Conservation (phyloP, 108 stramenopile genomes). For the Nitzschia palea region DNA sequence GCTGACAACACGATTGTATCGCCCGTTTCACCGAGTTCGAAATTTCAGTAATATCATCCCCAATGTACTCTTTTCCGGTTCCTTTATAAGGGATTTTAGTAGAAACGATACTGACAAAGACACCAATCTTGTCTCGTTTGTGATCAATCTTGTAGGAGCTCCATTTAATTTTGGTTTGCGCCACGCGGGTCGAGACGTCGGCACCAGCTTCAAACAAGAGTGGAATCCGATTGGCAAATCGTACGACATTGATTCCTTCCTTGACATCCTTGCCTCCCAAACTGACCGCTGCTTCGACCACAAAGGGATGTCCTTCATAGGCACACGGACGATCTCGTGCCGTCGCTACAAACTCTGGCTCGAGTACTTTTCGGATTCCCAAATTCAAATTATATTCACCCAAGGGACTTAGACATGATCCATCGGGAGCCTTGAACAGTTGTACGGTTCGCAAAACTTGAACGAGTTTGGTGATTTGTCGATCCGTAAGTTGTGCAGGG, state of each 20-base stretch:
- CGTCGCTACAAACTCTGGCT: constrained; percentile 88
- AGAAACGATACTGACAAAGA: constrained; percentile 94
- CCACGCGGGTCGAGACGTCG: constrained; percentile 92
- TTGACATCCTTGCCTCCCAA: constrained; percentile 89
- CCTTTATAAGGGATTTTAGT: constrained; percentile 99
- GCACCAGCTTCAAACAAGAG: constrained; percentile 95
- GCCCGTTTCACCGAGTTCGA: constrained; percentile 78
- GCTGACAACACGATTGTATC: constrained; percentile 78
- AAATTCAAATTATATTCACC: constrained; percentile 98
- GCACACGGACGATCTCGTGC: constrained; percentile 70
- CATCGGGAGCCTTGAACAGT: constrained; percentile 90
- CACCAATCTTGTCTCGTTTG: constrained; percentile 91
- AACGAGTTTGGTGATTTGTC: constrained; percentile 80
- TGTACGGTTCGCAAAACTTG: constrained; percentile 79
- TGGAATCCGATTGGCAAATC: constrained; percentile 98
- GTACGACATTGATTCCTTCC: constrained; percentile 91
- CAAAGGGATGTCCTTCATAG: constrained; percentile 94
- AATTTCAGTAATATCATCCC: constrained; percentile 87
- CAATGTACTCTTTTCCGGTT: constrained; percentile 96
- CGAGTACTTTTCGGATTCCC: constrained; percentile 91
- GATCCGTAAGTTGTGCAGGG: constrained; percentile 56
- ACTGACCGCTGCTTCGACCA: constrained; percentile 96
- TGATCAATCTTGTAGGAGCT: constrained; percentile 93
- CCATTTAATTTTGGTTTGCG: constrained; percentile 90
- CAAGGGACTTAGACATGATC: constrained; percentile 86